Conservation (phyloP, 1,284 basidiomycete genomes). For the Dichomitus squalens region DNA sequence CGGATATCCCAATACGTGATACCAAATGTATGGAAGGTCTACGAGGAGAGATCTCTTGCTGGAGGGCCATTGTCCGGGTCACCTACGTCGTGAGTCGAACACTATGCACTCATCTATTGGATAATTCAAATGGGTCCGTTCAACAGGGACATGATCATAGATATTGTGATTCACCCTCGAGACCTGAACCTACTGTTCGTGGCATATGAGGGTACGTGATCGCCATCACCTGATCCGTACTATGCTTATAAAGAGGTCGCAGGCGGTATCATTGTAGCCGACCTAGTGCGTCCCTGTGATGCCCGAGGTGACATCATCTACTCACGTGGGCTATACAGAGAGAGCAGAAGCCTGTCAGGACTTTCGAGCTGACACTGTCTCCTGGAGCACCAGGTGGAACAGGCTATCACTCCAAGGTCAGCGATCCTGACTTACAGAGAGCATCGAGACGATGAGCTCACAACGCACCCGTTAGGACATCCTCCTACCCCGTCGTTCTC, state of each 20-base stretch:
- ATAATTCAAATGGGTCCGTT: neutral
- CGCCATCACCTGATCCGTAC: neutral
- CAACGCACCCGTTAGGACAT: slow-evolving; percentile 48
- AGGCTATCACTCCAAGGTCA: slow-evolving; percentile 58
- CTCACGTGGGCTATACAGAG: slow-evolving; percentile 39
- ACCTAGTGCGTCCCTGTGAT: slow-evolving; percentile 52
- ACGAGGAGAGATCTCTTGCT: slow-evolving; percentile 67
- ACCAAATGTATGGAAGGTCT: slow-evolving; percentile 75
- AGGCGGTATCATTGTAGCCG: slow-evolving; percentile 77
- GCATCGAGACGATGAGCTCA: neutral
- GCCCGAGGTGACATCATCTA: neutral
- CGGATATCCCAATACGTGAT: slow-evolving; percentile 66
- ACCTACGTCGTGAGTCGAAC: slow-evolving; percentile 40
- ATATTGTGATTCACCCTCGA: slow-evolving; percentile 75
- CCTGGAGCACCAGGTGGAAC: slow-evolving; percentile 82
- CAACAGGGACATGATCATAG: slow-evolving; percentile 51
- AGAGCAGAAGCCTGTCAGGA: slow-evolving; percentile 59
- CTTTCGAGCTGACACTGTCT: slow-evolving; percentile 68
- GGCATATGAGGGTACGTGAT: slow-evolving; percentile 71
- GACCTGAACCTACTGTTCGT: slow-evolving; percentile 82
- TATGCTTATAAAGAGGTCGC: neutral
- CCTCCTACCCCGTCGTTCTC: slow-evolving; percentile 69
- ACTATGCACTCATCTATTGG: neutral
- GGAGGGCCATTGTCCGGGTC: slow-evolving; percentile 25
- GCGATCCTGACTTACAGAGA: slow-evolving; percentile 8